A percentile compares a stretch with the other conserved stretches of the same genome.
Conservation (phyloP, 306 rosid species). For the Acacia acuminata region DNA sequence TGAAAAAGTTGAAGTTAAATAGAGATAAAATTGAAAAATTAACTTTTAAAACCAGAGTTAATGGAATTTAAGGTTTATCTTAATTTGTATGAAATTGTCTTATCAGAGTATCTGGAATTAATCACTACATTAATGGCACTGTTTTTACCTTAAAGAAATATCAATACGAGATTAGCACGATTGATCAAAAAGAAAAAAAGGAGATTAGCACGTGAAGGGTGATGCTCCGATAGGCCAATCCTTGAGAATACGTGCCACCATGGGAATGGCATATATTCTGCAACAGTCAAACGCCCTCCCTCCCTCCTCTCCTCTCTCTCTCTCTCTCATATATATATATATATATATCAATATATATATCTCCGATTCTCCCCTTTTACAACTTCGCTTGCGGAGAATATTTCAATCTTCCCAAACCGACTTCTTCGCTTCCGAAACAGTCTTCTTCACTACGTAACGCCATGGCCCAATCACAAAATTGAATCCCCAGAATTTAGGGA, state of each 20-base stretch:
- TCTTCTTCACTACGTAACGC: neutral
- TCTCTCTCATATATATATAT: no score
- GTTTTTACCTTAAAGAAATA: no score
- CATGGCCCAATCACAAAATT: neutral
- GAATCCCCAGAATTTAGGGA: neutral
- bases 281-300: constrained; percentile 7
- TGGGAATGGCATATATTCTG: neutral
- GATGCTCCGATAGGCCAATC: neutral
- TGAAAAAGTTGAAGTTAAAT: no score
- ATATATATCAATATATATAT: neutral
- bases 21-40: no score
- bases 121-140: no score
- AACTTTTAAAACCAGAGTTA: no score
- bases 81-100: no score
- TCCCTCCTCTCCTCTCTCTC: neutral
- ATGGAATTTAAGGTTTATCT: no score
- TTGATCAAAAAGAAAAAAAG: no score
- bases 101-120: no score
- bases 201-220: constrained; percentile 27
- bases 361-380: neutral
- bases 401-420: neutral
- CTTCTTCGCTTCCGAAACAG: constrained; percentile 16
- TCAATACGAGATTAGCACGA: no score
- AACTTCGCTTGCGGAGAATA: neutral
- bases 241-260: neutral